Base-by-base conservation (phyloP, 106 monocot species). In the Dendrobium catenatum region DNA sequence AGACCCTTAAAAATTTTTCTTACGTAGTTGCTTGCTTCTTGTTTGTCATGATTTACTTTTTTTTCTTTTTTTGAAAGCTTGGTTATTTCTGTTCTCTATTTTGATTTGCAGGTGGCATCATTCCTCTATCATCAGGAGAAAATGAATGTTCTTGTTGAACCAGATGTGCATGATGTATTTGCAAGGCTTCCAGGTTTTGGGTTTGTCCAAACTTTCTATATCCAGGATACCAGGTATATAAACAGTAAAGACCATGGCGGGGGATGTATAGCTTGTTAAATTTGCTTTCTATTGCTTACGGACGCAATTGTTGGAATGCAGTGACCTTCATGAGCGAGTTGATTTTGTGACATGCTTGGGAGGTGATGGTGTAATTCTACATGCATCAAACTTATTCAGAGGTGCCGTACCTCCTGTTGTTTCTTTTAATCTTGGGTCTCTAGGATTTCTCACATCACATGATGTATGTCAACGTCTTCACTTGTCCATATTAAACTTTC, bases 281-380 rank as follows among this genome's bases (percentile, higher is more conserved):
- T 76, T 26, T 76, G 10, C 76, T 27, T 7, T 49, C 15, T 76
- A 49, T 48, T 76, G 13, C 76, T 76, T 76, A 76, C 19, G 13
- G 26, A 4, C 44, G 41, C 43, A 74, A 74, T 79, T 73, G 46
- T 73, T 37, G 17, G 47, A 77, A 85, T 86, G 81, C 86, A 99
- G 99, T 77, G 91, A 99, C 78, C 99, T 99, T 90, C 99, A 99
- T 82, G 99, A 99, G 81, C 91, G 95, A 87, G 93, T 99, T 89
- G 99, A 99, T 85, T 90, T 99, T 78, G 93, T 99, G 47, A 81
- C 95, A 48, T 99, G 95, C 86, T 89, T 99, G 89, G 99, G 99
- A 77, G 99, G 99, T 33, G 99, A 99, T 88, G 99, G 99, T 76
- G 95, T 99, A 42, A 95, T 99, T 86, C 79, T 99, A 68, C 99